Evolutionary conservation across 768 basidiomycete species (phyloP), one percentile per base, ranked within the genome.

Genomic region (Megacollybia marginata): DNA sequence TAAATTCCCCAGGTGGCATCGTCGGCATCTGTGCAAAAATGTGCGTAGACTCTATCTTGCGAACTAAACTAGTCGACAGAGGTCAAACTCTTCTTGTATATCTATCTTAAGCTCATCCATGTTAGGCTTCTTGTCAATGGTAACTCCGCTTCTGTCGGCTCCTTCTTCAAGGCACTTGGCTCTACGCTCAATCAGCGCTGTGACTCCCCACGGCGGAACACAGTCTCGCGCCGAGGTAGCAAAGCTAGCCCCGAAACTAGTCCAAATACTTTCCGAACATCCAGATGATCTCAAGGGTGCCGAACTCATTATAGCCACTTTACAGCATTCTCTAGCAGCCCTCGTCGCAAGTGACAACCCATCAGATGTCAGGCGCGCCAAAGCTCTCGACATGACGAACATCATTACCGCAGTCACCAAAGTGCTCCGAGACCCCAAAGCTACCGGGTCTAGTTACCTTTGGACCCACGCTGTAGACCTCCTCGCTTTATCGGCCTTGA

Each of bases 1-100:
- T 16, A 31, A 16, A 19, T 44, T 44, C 44, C 11, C 18, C 65
- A 44, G 82, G 80, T 1, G 81, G 75, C 0, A 75, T 85, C 42
- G 69, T 82, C 8, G 78, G 75, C 8, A 78, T 86, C 44, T 83
- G 76, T 54, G 74, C 81, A 13, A 80, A 79, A 56, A 80, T 85
- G 78, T 82, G 72, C 32, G 71, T 69, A 0, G 83, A 84, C 58
- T 69, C 78, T 2, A 66, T 84, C 34, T 61, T 84, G 49, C 69
- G 84, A 15, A 75, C 83, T 61, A 77, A 78, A 51, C 65, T 85
- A 13, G 74, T 81, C 55, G 67, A 73, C 33, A 72, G 72, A 69
- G 83, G 83, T 82, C 48, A 4, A 31, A 44, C 3, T 46, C 32
- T 33, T 12, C 18, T 7, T 12, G 2, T 35, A 13, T 18, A 36